phyloP scores from a whole-genome alignment of 371 early-diverging fungal species.

The Furculomyces boomerangus region DNA sequence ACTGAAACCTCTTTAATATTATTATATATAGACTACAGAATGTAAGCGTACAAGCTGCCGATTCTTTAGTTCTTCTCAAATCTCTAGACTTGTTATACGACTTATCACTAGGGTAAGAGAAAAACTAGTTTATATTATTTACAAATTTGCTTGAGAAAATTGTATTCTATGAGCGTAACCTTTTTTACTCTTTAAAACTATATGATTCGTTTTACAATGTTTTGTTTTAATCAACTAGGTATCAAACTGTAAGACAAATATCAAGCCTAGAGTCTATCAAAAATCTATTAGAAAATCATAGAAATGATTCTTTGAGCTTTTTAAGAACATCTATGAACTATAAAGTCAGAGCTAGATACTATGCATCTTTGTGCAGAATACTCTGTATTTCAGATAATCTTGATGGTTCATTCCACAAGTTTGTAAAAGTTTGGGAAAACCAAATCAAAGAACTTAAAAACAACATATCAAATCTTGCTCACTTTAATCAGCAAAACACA shows the following conservation, averaged over 20 bases:
- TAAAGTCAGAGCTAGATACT: constrained; percentile 46
- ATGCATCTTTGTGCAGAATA: constrained; percentile 50
- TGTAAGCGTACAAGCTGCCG: constrained; percentile 27
- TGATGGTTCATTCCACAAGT: constrained; percentile 42
- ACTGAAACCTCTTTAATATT: background rate
- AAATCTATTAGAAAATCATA: constrained; percentile 47
- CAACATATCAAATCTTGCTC: constrained; percentile 22
- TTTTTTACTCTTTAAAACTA: background rate
- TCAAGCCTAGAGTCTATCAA: constrained; percentile 49
- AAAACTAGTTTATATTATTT: no score
- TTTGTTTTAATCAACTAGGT: background rate
- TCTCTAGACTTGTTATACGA: constrained; percentile 53
- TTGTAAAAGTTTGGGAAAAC: constrained; percentile 45
- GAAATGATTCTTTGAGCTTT: constrained; percentile 44
- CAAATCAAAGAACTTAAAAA: constrained; percentile 29
- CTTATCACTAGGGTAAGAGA: constrained; percentile 52
- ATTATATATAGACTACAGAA: constrained; percentile 14
- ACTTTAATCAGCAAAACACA: constrained; percentile 8
- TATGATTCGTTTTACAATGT: background rate
- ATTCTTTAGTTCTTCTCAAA: constrained; percentile 28
- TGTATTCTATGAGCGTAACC: background rate
- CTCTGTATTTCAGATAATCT: constrained; percentile 50
- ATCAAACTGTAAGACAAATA: constrained; percentile 42
- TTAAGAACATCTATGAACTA: constrained; percentile 33
- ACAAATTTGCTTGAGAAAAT: no score